Evolutionary conservation across 2,329 filamentous ascomycete species (phyloP).

Genomic region (Blastomyces percursus): DNA sequence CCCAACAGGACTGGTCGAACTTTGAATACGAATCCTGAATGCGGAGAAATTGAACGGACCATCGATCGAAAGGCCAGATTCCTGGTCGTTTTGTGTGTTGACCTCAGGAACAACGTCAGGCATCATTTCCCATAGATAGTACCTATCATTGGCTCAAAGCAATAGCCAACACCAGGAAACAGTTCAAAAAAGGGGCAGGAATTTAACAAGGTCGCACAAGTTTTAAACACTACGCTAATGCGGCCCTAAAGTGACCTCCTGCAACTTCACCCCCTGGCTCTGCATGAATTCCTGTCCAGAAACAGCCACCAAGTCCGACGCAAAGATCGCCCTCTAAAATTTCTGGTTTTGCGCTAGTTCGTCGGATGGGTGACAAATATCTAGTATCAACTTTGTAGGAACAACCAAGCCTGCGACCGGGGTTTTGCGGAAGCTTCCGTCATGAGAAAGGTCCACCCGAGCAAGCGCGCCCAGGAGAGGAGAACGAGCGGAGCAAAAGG

Average conservation of each 20-base stretch:
- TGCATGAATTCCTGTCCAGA: background rate
- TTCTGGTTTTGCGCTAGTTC: background rate
- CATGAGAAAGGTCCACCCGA: background rate
- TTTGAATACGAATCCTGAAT: background rate
- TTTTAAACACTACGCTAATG: background rate
- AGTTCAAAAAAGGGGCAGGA: background rate
- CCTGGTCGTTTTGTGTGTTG: too few relatives aligned
- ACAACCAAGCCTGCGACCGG: background rate
- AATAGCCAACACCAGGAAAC: background rate
- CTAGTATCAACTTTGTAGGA: background rate
- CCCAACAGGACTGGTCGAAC: background rate
- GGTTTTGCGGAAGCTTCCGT: background rate
- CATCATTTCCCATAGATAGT: too few relatives aligned
- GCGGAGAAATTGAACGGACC: background rate
- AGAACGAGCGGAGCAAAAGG: background rate
- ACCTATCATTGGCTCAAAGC: background rate
- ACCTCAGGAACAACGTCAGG: too few relatives aligned
- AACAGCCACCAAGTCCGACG: background rate
- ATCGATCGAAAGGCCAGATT: background rate
- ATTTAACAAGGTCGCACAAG: background rate
- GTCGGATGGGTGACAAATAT: background rate
- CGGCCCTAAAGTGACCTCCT: background rate
- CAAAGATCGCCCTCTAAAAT: constrained; percentile 2
- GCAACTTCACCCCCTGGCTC: background rate
- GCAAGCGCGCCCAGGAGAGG: background rate